Percentiles rank a stretch among this genome's conserved stretches.
Conservation (phyloP, 1,139 yeast species). For the Candida albicans region DNA sequence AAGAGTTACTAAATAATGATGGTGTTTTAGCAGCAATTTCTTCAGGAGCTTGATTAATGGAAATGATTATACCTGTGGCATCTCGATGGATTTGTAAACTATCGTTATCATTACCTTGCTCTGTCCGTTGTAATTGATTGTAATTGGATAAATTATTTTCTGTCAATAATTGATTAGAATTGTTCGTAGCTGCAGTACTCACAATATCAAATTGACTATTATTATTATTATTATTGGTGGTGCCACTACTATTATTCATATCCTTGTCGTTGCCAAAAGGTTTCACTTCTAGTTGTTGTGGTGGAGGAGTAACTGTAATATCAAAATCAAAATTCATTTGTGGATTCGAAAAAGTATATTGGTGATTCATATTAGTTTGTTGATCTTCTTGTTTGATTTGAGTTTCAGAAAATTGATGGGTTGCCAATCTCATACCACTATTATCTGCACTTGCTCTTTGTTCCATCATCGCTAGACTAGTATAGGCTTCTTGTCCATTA, state of each 20-base stretch:
- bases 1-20: slow-evolving; percentile 44
- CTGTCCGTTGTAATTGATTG: slow-evolving; percentile 11
- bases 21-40: slow-evolving; percentile 42
- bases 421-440: background rate
- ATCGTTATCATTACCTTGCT: slow-evolving; percentile 3
- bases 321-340: slow-evolving; percentile 14
- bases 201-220: slow-evolving; percentile 10
- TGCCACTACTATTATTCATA: background rate
- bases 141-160: slow-evolving; percentile 27
- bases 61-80: slow-evolving; percentile 23
- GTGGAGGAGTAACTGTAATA: slow-evolving; percentile 16
- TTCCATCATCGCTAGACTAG: slow-evolving; percentile 3
- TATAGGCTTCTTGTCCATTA: slow-evolving; percentile 4
- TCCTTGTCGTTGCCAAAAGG: slow-evolving; percentile 6
- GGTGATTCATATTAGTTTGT: slow-evolving; percentile 4
- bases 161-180: slow-evolving; percentile 22
- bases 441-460: background rate
- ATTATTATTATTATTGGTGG: background rate
- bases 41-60: slow-evolving; percentile 34
- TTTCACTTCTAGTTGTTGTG: slow-evolving; percentile 8
- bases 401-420: background rate
- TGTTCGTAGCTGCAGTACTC: slow-evolving; percentile 11
- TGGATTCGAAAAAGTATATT: slow-evolving; percentile 9
- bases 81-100: slow-evolving; percentile 15
- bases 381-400: slow-evolving; percentile 4